Base-by-base conservation (phyloP, 2,329 filamentous ascomycete genomes). In the Penicillium sp. region DNA sequence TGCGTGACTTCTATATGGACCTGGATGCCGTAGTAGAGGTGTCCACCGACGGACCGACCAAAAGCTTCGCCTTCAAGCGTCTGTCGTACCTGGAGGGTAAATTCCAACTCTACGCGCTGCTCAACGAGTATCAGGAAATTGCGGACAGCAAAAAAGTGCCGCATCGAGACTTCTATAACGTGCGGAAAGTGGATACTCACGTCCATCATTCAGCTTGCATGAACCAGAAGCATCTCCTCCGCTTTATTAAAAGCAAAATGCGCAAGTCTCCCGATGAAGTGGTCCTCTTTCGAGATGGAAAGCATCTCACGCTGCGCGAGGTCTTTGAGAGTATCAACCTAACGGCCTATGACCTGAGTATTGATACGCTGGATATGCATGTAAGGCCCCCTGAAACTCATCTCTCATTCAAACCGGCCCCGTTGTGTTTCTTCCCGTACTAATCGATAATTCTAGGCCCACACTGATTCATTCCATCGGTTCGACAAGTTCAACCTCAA, bases 401-500 rank as follows among this genome's bases (percentile, higher is more conserved):
- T 46, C 11, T 26, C 53, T 53, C 19, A 49, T 19, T 38, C 30
- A 26, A 42, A 7, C 35, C 6, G 19, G 40, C 4, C 35, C 11
- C 11, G 19, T 28, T 42, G 22, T n/a, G 58, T 52, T 22, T 38
- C 42, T 48, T 58, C 48, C 58, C 25, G 54, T 45, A 38, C 60
- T 70, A 55, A 70, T 52, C 42, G 6, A 35, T 30, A 22, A 14
- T 33, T 25, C 25, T 52, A 92, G 89, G 94, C 95, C 26, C 95
- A 99, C 73, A 97, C 92, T 11, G 95, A 99, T 77, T 96, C 92
- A 0, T 99, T 99, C 80, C 95, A 99, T 78, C 91, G 95, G 4
- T 99, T 99, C 75, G 95, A 99, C 82, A 99, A 99, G 77, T 99
- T 99, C 84, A 99, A 99, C 75, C 82, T 99, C 59, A 99, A 99